phyloP scores from a whole-genome alignment of 495 filamentous ascomycete genomes.

The Neurospora sp. region DNA sequence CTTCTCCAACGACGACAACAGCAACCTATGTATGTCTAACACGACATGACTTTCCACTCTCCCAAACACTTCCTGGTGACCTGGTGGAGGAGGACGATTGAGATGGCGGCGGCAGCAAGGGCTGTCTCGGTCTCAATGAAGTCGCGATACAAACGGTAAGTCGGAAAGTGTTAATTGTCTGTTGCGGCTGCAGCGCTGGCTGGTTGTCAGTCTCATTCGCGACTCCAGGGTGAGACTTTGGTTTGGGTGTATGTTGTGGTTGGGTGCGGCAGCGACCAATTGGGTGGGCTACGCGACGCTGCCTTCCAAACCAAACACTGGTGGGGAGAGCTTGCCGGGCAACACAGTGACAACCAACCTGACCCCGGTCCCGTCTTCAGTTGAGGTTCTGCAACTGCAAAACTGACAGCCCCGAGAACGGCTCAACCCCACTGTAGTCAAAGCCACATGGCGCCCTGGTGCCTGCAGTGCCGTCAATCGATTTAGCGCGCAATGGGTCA shows the following conservation, averaged over 20 bases:
- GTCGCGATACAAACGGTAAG: neutral
- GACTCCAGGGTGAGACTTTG: neutral
- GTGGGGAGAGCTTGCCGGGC: constrained; percentile 18
- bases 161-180: neutral
- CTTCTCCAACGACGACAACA: neutral
- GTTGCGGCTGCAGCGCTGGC: neutral
- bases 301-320: neutral
- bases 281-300: constrained; percentile 19
- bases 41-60: neutral
- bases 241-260: constrained; percentile 21
- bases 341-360: constrained; percentile 10
- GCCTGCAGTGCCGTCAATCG: neutral
- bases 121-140: neutral
- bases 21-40: neutral
- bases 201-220: neutral
- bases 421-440: neutral
- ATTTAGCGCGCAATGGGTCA: neutral
- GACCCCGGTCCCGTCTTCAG: neutral
- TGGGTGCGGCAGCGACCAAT: constrained; percentile 7
- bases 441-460: neutral
- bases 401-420: neutral
- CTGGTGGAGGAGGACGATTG: neutral
- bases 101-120: neutral
- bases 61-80: neutral
- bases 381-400: neutral